phyloP scores from a whole-genome alignment of 208 protist species.

The Kentomonas sorsogonicus region DNA sequence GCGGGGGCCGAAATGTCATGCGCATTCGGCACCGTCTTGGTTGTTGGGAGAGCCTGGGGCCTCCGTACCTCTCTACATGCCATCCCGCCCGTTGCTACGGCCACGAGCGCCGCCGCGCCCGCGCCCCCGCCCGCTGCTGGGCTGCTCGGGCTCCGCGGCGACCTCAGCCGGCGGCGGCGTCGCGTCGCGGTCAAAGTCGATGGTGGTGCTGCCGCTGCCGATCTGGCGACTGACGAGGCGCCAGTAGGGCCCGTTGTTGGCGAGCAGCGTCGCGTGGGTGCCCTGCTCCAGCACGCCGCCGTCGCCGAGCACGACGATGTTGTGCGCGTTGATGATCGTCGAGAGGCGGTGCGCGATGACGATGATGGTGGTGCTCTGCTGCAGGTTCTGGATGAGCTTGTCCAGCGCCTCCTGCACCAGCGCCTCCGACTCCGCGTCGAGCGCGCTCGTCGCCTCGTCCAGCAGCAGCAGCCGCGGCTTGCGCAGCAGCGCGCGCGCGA shows the following conservation, averaged over 20 bases:
- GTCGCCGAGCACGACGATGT: slow-evolving; percentile 49
- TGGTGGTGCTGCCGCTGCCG: slow-evolving; percentile 21
- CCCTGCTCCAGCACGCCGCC: slow-evolving; percentile 45
- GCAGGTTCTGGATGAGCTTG: slow-evolving; percentile 34
- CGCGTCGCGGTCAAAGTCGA: slow-evolving; percentile 34
- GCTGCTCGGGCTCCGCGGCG: neutral
- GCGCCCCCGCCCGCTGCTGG: neutral
- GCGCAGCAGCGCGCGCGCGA: slow-evolving; percentile 90
- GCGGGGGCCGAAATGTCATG: too few species aligned
- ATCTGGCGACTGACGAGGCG: slow-evolving; percentile 33
- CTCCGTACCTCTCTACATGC: neutral
- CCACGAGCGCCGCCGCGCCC: neutral
- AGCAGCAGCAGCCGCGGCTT: slow-evolving; percentile 75
- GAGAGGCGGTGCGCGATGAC: slow-evolving; percentile 60
- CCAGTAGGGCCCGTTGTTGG: slow-evolving; percentile 25
- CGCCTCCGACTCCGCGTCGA: slow-evolving; percentile 74
- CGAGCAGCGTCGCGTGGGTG: slow-evolving; percentile 40
- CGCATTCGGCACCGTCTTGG: neutral
- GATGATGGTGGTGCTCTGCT: slow-evolving; percentile 56
- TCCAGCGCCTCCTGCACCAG: slow-evolving; percentile 89
- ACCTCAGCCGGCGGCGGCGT: too few species aligned
- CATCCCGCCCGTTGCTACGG: neutral
- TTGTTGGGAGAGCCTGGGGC: neutral
- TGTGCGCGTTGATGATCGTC: slow-evolving; percentile 49
- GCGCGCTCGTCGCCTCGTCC: slow-evolving; percentile 91